Percentiles rank a stretch among this genome's conserved stretches.
phyloP scores from a whole-genome alignment of 495 filamentous ascomycete species.

The Penicilliopsis zonata region DNA sequence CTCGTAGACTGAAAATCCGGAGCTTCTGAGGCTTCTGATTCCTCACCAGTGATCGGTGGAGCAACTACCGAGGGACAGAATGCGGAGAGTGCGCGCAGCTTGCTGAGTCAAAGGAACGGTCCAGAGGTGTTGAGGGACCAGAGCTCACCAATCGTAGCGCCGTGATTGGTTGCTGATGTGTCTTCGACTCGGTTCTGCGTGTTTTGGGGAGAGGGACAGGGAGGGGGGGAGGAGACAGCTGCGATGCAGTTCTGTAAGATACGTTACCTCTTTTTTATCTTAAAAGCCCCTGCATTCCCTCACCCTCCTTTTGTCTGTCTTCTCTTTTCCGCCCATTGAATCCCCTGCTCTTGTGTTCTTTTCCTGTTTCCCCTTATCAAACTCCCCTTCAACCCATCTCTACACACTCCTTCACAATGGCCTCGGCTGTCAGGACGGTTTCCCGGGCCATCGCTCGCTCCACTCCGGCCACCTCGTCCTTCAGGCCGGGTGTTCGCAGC shows the following conservation, averaged over 20 bases:
- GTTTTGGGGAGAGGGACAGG: constrained; percentile 2
- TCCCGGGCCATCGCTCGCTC: constrained; percentile 41
- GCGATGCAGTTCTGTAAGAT: too few relatives aligned
- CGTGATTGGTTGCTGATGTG: constrained; percentile 10
- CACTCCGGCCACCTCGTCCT: constrained; percentile 26
- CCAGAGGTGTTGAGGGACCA: too few relatives aligned
- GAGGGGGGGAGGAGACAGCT: constrained; percentile 1
- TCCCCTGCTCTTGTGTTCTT: neutral
- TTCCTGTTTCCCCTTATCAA: constrained; percentile 5
- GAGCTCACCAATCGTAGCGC: constrained; percentile 5
- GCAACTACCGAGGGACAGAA: neutral
- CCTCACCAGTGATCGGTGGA: neutral
- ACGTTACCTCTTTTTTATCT: constrained; percentile 2
- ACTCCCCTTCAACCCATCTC: constrained; percentile 6
- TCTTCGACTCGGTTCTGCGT: constrained; percentile 6
- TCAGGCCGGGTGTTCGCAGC: constrained; percentile 39
- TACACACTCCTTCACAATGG: constrained; percentile 30
- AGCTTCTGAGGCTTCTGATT: neutral
- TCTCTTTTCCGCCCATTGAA: neutral
- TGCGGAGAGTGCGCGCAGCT: neutral
- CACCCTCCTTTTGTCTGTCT: constrained; percentile 1
- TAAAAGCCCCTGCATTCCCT: constrained; percentile 3
- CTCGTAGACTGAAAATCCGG: neutral
- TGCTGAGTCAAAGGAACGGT: constrained; percentile 15
- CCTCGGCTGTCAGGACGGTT: constrained; percentile 39